Conservation (phyloP, 768 basidiomycete species). For the Phlebiopsis flavidoalba region DNA sequence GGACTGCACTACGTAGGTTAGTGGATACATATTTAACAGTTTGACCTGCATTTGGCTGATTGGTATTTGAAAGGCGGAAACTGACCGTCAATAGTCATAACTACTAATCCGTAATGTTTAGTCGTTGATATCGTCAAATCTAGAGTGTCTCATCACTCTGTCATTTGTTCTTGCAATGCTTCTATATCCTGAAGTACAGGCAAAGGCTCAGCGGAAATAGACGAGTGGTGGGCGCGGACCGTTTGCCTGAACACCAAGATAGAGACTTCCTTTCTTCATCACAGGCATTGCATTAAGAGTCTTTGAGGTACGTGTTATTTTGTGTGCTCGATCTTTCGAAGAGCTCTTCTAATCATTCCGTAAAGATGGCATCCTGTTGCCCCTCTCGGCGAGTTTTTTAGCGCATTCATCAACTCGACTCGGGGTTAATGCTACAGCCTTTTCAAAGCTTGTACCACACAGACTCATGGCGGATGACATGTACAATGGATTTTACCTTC, state of each 20-base stretch:
- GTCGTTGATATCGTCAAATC: neutral
- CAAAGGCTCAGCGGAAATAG: conserved; percentile 7
- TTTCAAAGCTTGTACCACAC: neutral
- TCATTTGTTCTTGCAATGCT: conserved; percentile 7
- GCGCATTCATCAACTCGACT: neutral
- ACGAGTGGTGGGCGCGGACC: conserved; percentile 7
- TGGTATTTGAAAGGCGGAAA: neutral
- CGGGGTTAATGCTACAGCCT: too few relatives aligned
- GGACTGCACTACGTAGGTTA: too few relatives aligned
- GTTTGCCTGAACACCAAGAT: conserved; percentile 6
- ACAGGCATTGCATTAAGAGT: conserved; percentile 1
- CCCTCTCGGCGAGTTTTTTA: neutral
- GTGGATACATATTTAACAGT: neutral
- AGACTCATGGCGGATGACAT: neutral
- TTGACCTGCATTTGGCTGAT: neutral
- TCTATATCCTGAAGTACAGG: conserved; percentile 4
- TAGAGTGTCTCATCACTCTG: neutral
- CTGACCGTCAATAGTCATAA: neutral
- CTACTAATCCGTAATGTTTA: too few relatives aligned
- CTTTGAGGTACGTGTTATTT: neutral
- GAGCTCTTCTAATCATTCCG: neutral
- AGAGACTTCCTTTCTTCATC: conserved; percentile 2
- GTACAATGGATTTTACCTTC: conserved; percentile 1
- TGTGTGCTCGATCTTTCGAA: neutral
- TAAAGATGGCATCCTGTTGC: neutral